Evolutionary conservation across 1,284 basidiomycete genomes (phyloP), one percentile per base, ranked within the genome.

Genomic region (Rugosomyces carneus): DNA sequence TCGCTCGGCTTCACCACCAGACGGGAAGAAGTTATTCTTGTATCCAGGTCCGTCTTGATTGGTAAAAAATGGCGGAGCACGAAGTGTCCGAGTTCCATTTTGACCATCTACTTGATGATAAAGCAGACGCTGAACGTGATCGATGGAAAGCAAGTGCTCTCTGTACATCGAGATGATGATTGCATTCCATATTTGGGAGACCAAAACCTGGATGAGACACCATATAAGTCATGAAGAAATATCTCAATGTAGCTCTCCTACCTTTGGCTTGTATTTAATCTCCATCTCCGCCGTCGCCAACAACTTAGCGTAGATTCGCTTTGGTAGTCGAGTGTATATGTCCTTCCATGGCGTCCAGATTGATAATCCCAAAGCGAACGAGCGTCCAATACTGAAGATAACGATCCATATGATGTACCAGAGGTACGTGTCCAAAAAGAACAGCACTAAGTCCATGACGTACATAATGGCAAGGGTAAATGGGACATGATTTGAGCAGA

Each of bases 291-390:
- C 80, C 0, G 93, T 96, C 6, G 93, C 91, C 36, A 97, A 72
- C 21, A 97, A 70, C 71, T 97, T 97, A 52, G 93, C 92, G 66
- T 94, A 97, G 53, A 97, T 94, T 40, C 93, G 78, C 73, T 96
- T 97, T 8, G 93, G 93, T 62, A 97, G 72, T 45, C 93, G 78
- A n/a, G 90, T 92, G 63, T 84, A 97, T 45, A 96, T 90, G 60
- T 95, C 93, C 64, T 84, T 86, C 93, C 93, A 97, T 0, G 93
- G 93, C 0, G 93, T 97, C 93, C 93, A 97, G 57, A 97, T 95
- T 24, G 89, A 93, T 55, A 97, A 74, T 13, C 93, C 93, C 40
- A 96, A 76, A 7, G 81, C 74, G 65, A 97, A 97, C 19, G 90
- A 91, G 23, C 93, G 80, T 5, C 80, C 85, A 42, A 97, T 88